A percentile compares a stretch with the other conserved stretches of the same genome.
These are phyloP conservation scores for Phanerochaete sordida DNA, from an alignment of 768 basidiomycete genomes.

Conservation along the genomic window DNA sequence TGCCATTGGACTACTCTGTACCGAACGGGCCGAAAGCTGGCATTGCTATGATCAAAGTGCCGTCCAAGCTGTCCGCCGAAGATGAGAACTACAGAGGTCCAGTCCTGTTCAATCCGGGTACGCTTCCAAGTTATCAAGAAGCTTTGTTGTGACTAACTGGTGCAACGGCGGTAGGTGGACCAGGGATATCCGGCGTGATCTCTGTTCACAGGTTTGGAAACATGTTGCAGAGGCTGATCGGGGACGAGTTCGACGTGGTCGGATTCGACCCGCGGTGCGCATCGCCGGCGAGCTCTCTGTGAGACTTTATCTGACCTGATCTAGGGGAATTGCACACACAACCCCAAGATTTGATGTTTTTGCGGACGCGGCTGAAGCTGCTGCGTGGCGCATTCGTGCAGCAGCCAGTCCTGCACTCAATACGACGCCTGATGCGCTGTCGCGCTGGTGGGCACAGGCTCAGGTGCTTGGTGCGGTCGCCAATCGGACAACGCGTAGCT, in stretches of 20 bases:
- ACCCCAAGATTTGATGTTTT: slow-evolving; percentile 1
- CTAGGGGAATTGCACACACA: slow-evolving; percentile 4
- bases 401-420: background rate
- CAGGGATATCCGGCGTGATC: slow-evolving; percentile 23
- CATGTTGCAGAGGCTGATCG: slow-evolving; percentile 19
- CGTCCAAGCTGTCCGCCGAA: no score
- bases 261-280: slow-evolving; percentile 27
- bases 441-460: background rate
- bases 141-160: no score
- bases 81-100: no score
- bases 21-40: no score
- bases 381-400: background rate
- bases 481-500: background rate
- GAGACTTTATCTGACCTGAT: background rate
- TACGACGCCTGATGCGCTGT: background rate
- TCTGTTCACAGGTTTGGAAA: slow-evolving; percentile 4
- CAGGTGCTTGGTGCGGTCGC: slow-evolving; percentile 7
- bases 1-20: no score
- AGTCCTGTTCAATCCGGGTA: no score
- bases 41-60: no score
- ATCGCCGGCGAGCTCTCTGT: background rate
- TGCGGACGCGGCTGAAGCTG: background rate
- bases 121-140: no score
- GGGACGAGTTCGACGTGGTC: slow-evolving; percentile 26
- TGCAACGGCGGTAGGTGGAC: slow-evolving; percentile 21